Evolutionary conservation across 768 basidiomycete species (phyloP).

Genomic region (Leccinum incarnatum): DNA sequence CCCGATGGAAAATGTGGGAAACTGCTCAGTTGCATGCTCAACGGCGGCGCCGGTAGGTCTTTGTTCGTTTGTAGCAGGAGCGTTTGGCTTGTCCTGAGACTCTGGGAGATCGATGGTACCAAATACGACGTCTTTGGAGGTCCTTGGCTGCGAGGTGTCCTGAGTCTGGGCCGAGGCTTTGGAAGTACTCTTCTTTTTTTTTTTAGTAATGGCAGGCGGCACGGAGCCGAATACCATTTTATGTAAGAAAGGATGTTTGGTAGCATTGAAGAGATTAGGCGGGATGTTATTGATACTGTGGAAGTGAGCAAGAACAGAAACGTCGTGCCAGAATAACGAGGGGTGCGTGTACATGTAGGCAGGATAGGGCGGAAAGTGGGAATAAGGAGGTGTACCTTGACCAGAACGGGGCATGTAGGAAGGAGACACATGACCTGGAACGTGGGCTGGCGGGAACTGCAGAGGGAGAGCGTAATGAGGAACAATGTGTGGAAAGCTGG

Average conservation of each 20-base stretch:
- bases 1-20: slow-evolving; percentile 45
- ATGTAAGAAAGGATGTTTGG: slow-evolving; percentile 11
- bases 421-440: slow-evolving; percentile 26
- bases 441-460: slow-evolving; percentile 15
- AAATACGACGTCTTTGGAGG: slow-evolving; percentile 42
- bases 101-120: slow-evolving; percentile 45
- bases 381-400: slow-evolving; percentile 34
- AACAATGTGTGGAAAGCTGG: slow-evolving; percentile 17
- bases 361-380: slow-evolving; percentile 35
- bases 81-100: slow-evolving; percentile 4
- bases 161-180: slow-evolving; percentile 2
- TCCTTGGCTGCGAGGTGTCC: slow-evolving; percentile 7
- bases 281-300: slow-evolving; percentile 15
- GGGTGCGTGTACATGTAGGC: slow-evolving; percentile 36
- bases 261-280: slow-evolving; percentile 7
- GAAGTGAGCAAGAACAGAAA: slow-evolving; percentile 17
- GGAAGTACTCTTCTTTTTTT: slow-evolving; percentile 11
- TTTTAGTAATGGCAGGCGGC: slow-evolving; percentile 14
- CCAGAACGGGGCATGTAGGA: slow-evolving; percentile 25
- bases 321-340: slow-evolving; percentile 39
- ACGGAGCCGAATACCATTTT: slow-evolving; percentile 19
- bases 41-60: slow-evolving; percentile 10
- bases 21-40: slow-evolving; percentile 27
- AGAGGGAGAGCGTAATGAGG: slow-evolving; percentile 17
- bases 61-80: neutral